These are phyloP conservation scores for Papiliotrema flavescens DNA, from an alignment of 1,284 basidiomycete genomes.

Conservation along the genomic window DNA sequence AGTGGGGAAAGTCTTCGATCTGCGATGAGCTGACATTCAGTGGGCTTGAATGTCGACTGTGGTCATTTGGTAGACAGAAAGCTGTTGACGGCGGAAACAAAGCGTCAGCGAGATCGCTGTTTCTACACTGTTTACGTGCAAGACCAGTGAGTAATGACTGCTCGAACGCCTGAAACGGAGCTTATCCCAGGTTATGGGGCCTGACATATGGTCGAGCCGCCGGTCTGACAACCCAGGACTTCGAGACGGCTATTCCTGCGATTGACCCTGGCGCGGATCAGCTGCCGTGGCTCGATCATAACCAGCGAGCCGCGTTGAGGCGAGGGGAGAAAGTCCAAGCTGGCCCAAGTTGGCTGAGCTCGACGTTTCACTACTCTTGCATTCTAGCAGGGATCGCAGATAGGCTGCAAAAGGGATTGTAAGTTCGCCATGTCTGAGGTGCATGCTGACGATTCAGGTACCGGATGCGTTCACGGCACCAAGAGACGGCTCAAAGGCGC, in stretches of 20 bases:
- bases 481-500: neutral
- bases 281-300: constrained; percentile 9
- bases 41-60: constrained; percentile 34
- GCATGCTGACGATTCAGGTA: neutral
- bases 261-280: constrained; percentile 16
- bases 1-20: no score
- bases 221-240: constrained; percentile 3
- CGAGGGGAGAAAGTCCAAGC: neutral
- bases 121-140: constrained; percentile 28
- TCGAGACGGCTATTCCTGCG: constrained; percentile 14
- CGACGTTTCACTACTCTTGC: constrained; percentile 11
- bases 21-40: constrained; percentile 12
- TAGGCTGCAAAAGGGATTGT: neutral
- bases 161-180: neutral
- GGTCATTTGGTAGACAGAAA: constrained; percentile 27
- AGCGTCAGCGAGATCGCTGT: constrained; percentile 21
- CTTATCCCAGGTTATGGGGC: constrained; percentile 18
- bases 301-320: neutral
- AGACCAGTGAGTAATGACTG: constrained; percentile 19
- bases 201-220: constrained; percentile 20
- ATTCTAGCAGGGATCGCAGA: constrained; percentile 14
- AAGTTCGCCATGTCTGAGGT: no score
- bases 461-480: neutral
- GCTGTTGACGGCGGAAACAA: constrained; percentile 23
- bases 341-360: constrained; percentile 7